These are phyloP conservation scores for Macaranga tanarius DNA, from an alignment of 441 rosid genomes.

Conservation along the genomic window DNA sequence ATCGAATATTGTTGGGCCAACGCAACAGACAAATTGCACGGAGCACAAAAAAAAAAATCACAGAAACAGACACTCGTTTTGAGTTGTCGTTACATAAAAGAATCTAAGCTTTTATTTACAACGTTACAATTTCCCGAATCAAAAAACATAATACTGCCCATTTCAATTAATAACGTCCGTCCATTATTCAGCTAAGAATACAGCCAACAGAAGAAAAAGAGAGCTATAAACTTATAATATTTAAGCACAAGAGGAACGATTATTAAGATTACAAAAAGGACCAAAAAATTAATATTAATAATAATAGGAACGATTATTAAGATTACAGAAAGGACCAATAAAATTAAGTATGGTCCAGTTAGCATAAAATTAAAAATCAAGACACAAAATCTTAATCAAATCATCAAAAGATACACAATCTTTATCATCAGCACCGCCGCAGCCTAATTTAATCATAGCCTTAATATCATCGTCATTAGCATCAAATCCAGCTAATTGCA, in stretches of 20 bases:
- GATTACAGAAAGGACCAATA: not conserved
- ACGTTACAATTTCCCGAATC: not conserved
- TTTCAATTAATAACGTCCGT: not conserved
- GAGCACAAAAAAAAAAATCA: too few species aligned
- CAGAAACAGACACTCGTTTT: not conserved
- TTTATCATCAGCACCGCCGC: slow-evolving; percentile 39
- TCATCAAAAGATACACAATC: slow-evolving; percentile 59
- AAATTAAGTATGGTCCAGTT: too few species aligned
- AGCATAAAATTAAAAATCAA: slow-evolving; percentile 20
- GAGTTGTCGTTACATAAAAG: not conserved
- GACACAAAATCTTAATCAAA: slow-evolving; percentile 52
- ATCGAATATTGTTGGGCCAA: not conserved
- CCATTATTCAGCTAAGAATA: not conserved
- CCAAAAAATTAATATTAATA: too few species aligned
- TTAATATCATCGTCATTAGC: slow-evolving; percentile 59
- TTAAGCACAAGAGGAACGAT: too few species aligned
- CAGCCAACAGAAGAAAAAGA: not conserved
- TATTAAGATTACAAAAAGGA: not conserved
- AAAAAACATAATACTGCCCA: not conserved
- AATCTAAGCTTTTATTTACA: not conserved
- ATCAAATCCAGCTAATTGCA: slow-evolving; percentile 63
- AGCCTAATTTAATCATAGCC: slow-evolving; percentile 62
- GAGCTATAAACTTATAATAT: too few species aligned
- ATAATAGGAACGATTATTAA: too few species aligned
- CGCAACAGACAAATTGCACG: not conserved